phyloP scores from a whole-genome alignment of 2,329 filamentous ascomycete genomes.

The Aspergillus pseudoterreus region DNA sequence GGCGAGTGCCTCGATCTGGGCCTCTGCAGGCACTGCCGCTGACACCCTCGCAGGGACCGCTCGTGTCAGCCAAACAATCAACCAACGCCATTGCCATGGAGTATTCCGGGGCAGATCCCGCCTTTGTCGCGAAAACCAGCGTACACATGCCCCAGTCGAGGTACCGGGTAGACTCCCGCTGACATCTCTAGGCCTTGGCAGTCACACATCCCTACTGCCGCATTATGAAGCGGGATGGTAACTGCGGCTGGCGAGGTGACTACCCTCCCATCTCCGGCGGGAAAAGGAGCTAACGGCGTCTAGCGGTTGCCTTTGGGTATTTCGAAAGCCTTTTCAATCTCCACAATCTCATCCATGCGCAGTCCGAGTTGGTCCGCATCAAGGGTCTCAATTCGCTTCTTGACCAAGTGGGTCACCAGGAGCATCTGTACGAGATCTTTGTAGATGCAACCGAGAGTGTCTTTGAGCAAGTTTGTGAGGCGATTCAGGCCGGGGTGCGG shows the following conservation, averaged over 20 bases:
- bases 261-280: constrained; percentile 19
- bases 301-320: constrained; percentile 89
- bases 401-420: constrained; percentile 63
- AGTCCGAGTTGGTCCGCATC: constrained; percentile 69
- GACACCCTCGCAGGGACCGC: constrained; percentile 64
- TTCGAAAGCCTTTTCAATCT: constrained; percentile 77
- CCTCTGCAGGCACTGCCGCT: constrained; percentile 13
- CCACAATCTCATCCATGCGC: constrained; percentile 61
- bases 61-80: constrained; percentile 73
- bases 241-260: constrained; percentile 97
- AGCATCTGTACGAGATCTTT: constrained; percentile 76
- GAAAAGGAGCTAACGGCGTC: constrained; percentile 8
- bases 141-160: constrained; percentile 44
- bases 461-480: constrained; percentile 59
- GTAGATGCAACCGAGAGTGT: constrained; percentile 69
- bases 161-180: constrained; percentile 6
- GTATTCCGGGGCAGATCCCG: constrained; percentile 81
- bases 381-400: constrained; percentile 68
- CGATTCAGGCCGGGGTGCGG: constrained; percentile 56
- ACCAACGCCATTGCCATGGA: constrained; percentile 76
- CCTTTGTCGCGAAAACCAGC: constrained; percentile 81
- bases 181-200: constrained; percentile 65
- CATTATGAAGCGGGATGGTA: constrained; percentile 84
- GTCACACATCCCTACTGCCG: constrained; percentile 84
- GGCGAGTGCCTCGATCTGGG: constrained; percentile 32